These are phyloP conservation scores for Arthrobotrys megalospora DNA, from an alignment of 2,329 filamentous ascomycete species.

Conservation along the genomic window DNA sequence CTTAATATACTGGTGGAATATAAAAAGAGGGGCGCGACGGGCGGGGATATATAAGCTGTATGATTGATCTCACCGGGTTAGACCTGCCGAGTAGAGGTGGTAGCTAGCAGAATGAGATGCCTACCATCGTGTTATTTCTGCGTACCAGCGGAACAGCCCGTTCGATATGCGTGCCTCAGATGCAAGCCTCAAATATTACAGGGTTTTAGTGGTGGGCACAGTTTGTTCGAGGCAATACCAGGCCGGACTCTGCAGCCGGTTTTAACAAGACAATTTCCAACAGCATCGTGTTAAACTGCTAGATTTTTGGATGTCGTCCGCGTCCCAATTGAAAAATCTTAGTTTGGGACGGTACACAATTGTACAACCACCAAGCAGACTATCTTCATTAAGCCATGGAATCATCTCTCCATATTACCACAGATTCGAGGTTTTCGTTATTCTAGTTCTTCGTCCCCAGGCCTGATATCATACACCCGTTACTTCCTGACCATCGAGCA, in stretches of 20 bases:
- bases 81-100: background rate
- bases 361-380: no score
- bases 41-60: background rate
- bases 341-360: no score
- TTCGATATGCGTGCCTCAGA: background rate
- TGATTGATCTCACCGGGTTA: background rate
- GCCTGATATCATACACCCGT: background rate
- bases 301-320: no score
- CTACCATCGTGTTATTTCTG: background rate
- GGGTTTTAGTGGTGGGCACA: background rate
- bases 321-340: no score
- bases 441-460: background rate
- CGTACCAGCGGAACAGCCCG: background rate
- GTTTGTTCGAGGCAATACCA: background rate
- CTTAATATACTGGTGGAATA: background rate
- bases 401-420: no score
- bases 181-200: conserved; percentile 6
- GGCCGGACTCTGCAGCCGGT: no score
- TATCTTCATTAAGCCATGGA: no score
- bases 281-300: no score
- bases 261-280: no score
- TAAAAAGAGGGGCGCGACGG: background rate
- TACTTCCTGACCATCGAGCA: background rate
- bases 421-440: background rate
- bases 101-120: background rate